Conservation (phyloP, 768 basidiomycete genomes). For the Baorangia bicolor region DNA sequence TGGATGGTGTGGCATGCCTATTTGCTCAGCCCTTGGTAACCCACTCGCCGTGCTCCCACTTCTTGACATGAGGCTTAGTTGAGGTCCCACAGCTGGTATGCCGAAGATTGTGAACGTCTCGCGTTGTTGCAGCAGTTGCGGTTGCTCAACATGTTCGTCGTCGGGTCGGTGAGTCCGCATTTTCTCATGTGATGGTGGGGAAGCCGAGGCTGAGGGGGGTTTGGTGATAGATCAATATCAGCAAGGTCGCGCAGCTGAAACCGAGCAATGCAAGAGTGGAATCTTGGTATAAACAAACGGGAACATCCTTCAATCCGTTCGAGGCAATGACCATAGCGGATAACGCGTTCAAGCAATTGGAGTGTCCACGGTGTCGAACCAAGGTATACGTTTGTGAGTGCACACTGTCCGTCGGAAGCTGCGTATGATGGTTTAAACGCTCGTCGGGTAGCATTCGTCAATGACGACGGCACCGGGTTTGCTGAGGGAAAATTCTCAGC, state of each 20-base stretch:
- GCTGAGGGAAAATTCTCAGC: constrained; percentile 41
- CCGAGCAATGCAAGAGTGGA: constrained; percentile 14
- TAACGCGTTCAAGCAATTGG: constrained; percentile 26
- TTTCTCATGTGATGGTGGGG: background rate
- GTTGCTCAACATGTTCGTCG: constrained; percentile 28
- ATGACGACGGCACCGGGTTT: constrained; percentile 44
- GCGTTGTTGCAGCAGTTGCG: constrained; percentile 22
- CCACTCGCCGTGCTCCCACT: background rate
- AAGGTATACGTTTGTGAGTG: constrained; percentile 34
- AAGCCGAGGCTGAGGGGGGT: background rate
- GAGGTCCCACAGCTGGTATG: constrained; percentile 26
- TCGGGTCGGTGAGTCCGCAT: constrained; percentile 27
- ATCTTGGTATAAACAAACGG: constrained; percentile 27
- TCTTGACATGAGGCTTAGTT: background rate
- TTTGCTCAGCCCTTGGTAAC: constrained; percentile 38
- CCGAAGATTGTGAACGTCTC: constrained; percentile 35
- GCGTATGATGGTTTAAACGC: background rate
- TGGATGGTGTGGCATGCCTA: constrained; percentile 47
- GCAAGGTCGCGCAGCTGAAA: constrained; percentile 14
- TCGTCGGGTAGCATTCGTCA: constrained; percentile 40
- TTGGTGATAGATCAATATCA: constrained; percentile 25
- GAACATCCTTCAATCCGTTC: constrained; percentile 35
- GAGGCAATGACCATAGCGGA: constrained; percentile 29
- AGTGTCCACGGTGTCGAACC: constrained; percentile 37
- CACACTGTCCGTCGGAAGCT: background rate